Evolutionary conservation across 176 grass and related monocot species (phyloP), one percentile per base, ranked within the genome.

Genomic region (Carex pumila): DNA sequence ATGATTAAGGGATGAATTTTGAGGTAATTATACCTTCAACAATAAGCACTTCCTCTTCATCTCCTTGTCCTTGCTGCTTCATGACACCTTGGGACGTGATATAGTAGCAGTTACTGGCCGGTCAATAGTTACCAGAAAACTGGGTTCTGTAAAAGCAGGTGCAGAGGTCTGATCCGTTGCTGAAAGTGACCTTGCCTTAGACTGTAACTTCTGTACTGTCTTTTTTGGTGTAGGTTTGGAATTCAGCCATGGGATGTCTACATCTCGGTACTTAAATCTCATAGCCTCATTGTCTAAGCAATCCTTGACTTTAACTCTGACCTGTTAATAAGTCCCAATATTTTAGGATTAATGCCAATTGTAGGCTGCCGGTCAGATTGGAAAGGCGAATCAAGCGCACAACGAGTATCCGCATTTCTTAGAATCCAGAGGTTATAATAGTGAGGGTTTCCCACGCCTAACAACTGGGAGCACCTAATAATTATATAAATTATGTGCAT

Each of bases 1-100:
- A 39, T 61, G 6, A 37, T 41, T n/a, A 43, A 80, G 5, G 4
- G 9, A 11, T 50, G 43, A n/a, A 61, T 81, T 43, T 62, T 36
- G 39, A 37, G 65, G 65, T 32, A 68, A 87, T 85, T 5, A 39
- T 84, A 13, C 89, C 94, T 21, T 93, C 85, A 19, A 96, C 57
- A 43, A 93, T 41, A 41, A 96, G 80, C 80, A 93, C 87, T 82
- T 93, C 93, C 68, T 95, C 93, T 61, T 84, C 91, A 2, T 61
- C 89, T 47, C 87, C 86, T 97, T 97, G 87, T 91, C 84, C 81
- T 13, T 1, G 7, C 7, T 14, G 65, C 80, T 89, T 84, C 94
- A 67, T 3, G 81, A 82, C 0, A 59, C 25, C 84, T 76, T 64
- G 2, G 94, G 94, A 36, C 94, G 31, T 32, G 83, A 45, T 73